These are phyloP conservation scores for Candida railenensis DNA, from an alignment of 805 yeast genomes.

Conservation along the genomic window DNA sequence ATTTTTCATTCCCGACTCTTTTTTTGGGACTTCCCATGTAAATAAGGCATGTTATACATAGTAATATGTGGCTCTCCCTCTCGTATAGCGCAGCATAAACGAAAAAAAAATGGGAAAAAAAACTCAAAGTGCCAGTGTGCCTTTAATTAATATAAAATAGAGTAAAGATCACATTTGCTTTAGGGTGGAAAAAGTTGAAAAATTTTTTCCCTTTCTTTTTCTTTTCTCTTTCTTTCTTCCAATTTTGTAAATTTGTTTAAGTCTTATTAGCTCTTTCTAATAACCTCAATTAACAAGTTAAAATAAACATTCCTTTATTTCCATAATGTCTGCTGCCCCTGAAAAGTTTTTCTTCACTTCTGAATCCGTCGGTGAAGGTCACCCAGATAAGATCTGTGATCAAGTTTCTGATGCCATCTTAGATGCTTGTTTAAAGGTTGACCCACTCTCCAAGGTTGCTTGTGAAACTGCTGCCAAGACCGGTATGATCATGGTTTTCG, in stretches of 20 bases:
- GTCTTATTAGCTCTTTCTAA: background rate
- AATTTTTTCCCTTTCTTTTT: background rate
- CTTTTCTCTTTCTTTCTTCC: constrained; percentile 4
- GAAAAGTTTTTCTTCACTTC: constrained; percentile 68
- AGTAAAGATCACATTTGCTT: background rate
- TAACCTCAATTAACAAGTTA: constrained; percentile 1
- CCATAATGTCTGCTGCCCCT: constrained; percentile 5
- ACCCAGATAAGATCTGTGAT: constrained; percentile 96
- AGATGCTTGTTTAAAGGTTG: constrained; percentile 94
- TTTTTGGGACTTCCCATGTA: background rate
- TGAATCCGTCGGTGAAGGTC: constrained; percentile 93
- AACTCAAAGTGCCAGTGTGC: background rate
- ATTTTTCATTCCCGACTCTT: background rate
- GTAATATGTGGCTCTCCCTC: constrained; percentile 2
- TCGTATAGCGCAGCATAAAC: background rate
- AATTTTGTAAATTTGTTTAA: background rate
- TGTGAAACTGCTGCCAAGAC: constrained; percentile 99
- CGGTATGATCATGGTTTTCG: constrained; percentile 99
- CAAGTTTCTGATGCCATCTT: constrained; percentile 98
- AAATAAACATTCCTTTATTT: background rate
- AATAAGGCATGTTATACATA: background rate
- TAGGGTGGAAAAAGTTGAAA: background rate
- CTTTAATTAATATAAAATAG: too few species aligned
- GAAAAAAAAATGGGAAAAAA: background rate
- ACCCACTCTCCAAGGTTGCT: constrained; percentile 97